Evolutionary conservation across 1,284 basidiomycete species (phyloP).

Genomic region (Mycena citricolor): DNA sequence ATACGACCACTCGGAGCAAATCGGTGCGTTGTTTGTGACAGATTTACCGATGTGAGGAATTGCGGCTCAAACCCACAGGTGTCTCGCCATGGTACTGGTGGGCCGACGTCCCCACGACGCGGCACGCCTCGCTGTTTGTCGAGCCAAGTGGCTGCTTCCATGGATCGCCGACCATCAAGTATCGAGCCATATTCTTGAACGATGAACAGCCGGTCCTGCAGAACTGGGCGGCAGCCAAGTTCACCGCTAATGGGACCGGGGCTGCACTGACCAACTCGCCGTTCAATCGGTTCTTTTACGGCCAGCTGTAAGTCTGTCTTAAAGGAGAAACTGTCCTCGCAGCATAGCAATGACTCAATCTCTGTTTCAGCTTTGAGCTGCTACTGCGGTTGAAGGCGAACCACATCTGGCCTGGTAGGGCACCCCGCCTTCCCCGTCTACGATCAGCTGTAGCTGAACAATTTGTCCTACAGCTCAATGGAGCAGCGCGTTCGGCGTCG

Average conservation of each 20-base stretch:
- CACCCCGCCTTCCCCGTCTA: too few species aligned
- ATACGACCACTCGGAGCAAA: constrained; percentile 73
- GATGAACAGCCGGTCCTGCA: constrained; percentile 65
- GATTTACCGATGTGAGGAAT: constrained; percentile 12
- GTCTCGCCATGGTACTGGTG: constrained; percentile 72
- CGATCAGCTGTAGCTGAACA: neutral
- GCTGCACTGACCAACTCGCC: constrained; percentile 48
- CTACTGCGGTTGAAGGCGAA: constrained; percentile 69
- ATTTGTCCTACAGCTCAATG: constrained; percentile 14
- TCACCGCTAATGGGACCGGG: constrained; percentile 59
- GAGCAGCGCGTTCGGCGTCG: constrained; percentile 58
- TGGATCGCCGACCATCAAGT: constrained; percentile 68
- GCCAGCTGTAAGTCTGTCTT: constrained; percentile 43
- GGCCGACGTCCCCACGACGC: constrained; percentile 65
- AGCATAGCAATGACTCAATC: too few species aligned
- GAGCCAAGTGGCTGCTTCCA: constrained; percentile 56
- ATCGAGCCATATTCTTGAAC: constrained; percentile 67
- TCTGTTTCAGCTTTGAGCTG: constrained; percentile 53
- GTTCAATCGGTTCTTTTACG: constrained; percentile 68
- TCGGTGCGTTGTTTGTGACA: constrained; percentile 43
- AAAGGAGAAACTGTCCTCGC: neutral
- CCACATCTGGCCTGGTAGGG: constrained; percentile 63
- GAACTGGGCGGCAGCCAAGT: constrained; percentile 64
- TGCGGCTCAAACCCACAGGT: constrained; percentile 33
- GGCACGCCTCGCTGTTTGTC: constrained; percentile 51